phyloP scores from a whole-genome alignment of 2,329 filamentous ascomycete species.

The Hypoxylon sp. region DNA sequence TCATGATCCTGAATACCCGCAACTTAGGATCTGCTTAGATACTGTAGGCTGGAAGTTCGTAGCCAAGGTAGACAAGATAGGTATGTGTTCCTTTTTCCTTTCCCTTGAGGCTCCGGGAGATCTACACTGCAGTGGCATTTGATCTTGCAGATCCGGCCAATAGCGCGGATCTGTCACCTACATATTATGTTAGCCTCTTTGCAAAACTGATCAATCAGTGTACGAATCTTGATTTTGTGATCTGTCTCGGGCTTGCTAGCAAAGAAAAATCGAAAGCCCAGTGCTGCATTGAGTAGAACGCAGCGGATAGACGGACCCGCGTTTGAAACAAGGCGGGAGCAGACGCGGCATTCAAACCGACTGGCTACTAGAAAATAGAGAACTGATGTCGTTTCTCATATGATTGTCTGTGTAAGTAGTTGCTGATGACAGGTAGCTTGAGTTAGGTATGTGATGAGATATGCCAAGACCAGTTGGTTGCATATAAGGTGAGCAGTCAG shows the following conservation, averaged over 20 bases:
- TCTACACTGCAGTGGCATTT: constrained; percentile 33
- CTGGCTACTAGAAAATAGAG: not conserved
- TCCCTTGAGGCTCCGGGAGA: constrained; percentile 40
- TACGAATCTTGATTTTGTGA: constrained; percentile 20
- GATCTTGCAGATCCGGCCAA: constrained; percentile 42
- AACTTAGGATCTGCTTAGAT: constrained; percentile 21
- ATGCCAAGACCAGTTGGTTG: constrained; percentile 7
- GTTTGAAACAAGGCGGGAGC: constrained; percentile 29
- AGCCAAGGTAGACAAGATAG: not conserved
- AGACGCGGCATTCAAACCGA: constrained; percentile 17
- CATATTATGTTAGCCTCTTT: constrained; percentile 30
- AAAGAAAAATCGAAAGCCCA: constrained; percentile 24
- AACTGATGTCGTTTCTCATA: constrained; percentile 22
- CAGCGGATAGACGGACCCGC: constrained; percentile 22
- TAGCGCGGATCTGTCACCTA: constrained; percentile 31
- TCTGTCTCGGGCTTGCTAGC: constrained; percentile 29
- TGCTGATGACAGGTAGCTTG: not conserved
- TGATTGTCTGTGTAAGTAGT: not conserved
- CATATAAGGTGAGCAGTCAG: not conserved
- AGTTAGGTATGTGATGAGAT: not conserved
- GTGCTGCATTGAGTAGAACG: constrained; percentile 15
- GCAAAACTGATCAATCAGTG: constrained; percentile 35
- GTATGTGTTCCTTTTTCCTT: constrained; percentile 12
- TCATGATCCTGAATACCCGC: constrained; percentile 16
- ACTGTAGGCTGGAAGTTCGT: constrained; percentile 4